These are phyloP conservation scores for Sporothrix euskadiensis DNA, from an alignment of 2,329 filamentous ascomycete species.

Conservation along the genomic window DNA sequence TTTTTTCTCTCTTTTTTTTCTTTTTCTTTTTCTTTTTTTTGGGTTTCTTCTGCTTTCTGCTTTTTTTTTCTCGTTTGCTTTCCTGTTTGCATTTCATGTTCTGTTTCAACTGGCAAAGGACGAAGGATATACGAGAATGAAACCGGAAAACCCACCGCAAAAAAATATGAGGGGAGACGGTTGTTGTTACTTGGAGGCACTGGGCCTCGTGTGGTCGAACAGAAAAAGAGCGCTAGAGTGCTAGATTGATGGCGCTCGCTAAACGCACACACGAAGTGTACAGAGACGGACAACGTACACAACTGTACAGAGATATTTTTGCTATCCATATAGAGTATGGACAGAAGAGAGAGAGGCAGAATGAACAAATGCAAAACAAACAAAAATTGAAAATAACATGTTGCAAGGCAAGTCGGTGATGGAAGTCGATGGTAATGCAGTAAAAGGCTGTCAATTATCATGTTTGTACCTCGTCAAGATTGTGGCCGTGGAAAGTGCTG, in stretches of 20 bases:
- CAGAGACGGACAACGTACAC: background rate
- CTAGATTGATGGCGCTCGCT: background rate
- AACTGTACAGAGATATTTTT: background rate
- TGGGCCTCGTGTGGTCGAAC: too few species aligned
- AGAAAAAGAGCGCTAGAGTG: background rate
- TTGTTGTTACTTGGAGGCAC: background rate
- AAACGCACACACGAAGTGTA: background rate
- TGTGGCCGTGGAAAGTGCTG: too few species aligned
- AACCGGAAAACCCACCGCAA: conserved; percentile 3
- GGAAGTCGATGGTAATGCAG: too few species aligned
- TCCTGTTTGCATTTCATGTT: background rate
- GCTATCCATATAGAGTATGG: background rate
- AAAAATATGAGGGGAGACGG: background rate
- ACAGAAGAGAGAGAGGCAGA: background rate
- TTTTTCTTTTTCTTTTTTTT: background rate
- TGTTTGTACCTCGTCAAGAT: too few species aligned
- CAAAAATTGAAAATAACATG: background rate
- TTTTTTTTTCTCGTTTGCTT: background rate
- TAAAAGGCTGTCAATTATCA: too few species aligned
- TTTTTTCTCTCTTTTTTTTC: background rate
- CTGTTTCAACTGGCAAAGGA: background rate
- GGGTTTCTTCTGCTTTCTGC: background rate
- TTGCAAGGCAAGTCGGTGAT: background rate
- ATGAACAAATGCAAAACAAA: background rate
- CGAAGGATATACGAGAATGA: conserved; percentile 15